Base-by-base conservation (phyloP, 192 early-diverging fungal genomes). In the Funneliformis mosseae region DNA sequence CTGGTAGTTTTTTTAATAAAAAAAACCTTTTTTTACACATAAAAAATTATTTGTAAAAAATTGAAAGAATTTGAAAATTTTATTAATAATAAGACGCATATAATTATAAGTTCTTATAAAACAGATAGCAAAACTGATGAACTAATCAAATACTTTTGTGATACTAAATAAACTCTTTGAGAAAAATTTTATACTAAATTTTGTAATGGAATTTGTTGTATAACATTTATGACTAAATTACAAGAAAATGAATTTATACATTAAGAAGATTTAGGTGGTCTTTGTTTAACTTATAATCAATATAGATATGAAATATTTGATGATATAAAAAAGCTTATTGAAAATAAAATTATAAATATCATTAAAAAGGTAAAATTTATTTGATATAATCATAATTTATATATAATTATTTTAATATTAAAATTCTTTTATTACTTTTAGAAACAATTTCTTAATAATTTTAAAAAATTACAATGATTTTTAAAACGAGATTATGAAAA, bases 261-360 rank as follows among this genome's bases (percentile, higher is more conserved):
- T 71, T 2, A 3, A 45, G 69, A 71, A 45, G 28, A 71, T 71
- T 1, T 71, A 16, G 42, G 23, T 3, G 23, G n/a, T 3, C 18
- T 71, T 8, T 71, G 42, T 71, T 71, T 42, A 45, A 45, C 38
- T 1, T 71, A 42, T 33, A 71, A 12, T 11, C 6, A 7, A 8
- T 45, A 23, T 71, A 42, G 69, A 25, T 71, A 71, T 46, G 41
- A 71, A 1, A 33, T 45, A 45, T 71, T 71, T 71, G 69, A n/a
- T 43, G 42, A 71, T 45, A 71, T 71, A 8, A 33, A 8, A 45
- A 45, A 70, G 3, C n/a, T 71, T 23, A 45, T 71, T 45, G n/a
- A 71, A 23, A 21, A 16, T 23, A 42, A 71, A 8, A 46, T 71
- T 45, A 46, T 6, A 11, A 39, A 71, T 45, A n/a, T 43, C 4